Percentiles rank a stretch among this genome's conserved stretches.
Evolutionary conservation across 441 rosid species (phyloP).

Genomic region (Lepidium campestre): DNA sequence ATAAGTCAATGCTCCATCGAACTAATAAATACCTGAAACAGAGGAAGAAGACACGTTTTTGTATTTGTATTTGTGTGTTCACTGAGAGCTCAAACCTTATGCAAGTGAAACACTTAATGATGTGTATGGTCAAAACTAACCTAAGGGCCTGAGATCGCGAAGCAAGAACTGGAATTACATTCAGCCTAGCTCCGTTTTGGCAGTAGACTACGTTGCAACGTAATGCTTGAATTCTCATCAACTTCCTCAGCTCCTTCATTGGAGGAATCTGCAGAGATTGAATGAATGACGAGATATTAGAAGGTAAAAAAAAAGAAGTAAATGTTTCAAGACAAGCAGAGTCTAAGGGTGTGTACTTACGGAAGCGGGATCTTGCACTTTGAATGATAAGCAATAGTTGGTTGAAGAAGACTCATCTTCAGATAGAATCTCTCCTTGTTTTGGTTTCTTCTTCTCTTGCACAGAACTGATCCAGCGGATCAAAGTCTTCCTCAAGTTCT

Average conservation of each 20-base stretch:
- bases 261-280: constrained; percentile 50
- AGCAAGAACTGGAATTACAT: constrained; percentile 73
- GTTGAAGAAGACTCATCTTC: constrained; percentile 53
- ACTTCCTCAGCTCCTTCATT: constrained; percentile 57
- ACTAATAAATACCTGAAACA: constrained; percentile 57
- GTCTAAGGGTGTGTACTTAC: constrained; percentile 28
- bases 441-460: constrained; percentile 35
- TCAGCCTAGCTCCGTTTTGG: constrained; percentile 56
- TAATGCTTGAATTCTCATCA: constrained; percentile 76
- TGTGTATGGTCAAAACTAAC: constrained; percentile 24
- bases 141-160: constrained; percentile 84
- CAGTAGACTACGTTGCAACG: constrained; percentile 69
- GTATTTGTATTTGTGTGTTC: neutral
- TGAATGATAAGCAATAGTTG: constrained; percentile 55
- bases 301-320: neutral
- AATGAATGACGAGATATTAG: neutral
- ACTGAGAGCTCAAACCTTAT: neutral
- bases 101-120: neutral
- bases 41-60: neutral
- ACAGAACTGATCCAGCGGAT: constrained; percentile 67
- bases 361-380: constrained; percentile 50
- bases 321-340: neutral
- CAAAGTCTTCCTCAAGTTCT: constrained; percentile 65
- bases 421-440: constrained; percentile 33
- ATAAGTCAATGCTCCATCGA: constrained; percentile 66